Conservation (phyloP, 2,329 filamentous ascomycete species). For the Sporothrix brasiliensis region DNA sequence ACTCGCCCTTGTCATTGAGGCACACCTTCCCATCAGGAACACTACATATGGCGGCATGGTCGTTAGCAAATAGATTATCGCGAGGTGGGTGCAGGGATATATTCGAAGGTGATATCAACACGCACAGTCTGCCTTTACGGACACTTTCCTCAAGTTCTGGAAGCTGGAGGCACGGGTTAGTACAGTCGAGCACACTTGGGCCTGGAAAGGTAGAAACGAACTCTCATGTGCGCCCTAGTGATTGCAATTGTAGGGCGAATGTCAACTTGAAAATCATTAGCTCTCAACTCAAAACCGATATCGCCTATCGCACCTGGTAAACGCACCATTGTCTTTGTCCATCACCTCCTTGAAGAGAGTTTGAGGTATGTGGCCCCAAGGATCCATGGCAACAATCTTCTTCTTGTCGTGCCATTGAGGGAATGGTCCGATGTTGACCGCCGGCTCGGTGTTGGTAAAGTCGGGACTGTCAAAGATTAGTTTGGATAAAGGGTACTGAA, state of each 20-base stretch:
- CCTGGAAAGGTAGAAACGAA: slow-evolving; percentile 34
- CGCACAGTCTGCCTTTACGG: slow-evolving; percentile 69
- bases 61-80: neutral
- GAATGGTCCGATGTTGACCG: slow-evolving; percentile 85
- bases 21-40: slow-evolving; percentile 85
- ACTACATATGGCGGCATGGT: slow-evolving; percentile 41
- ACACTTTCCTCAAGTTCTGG: slow-evolving; percentile 92
- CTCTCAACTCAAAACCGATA: no score
- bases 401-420: slow-evolving; percentile 85
- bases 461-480: slow-evolving; percentile 51
- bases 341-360: slow-evolving; percentile 82
- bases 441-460: slow-evolving; percentile 80
- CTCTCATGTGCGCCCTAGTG: slow-evolving; percentile 90
- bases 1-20: slow-evolving; percentile 79
- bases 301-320: slow-evolving; percentile 11
- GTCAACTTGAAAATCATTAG: slow-evolving; percentile 58
- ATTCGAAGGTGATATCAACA: neutral
- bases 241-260: slow-evolving; percentile 89
- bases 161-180: slow-evolving; percentile 51
- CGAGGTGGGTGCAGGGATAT: neutral
- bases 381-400: slow-evolving; percentile 98
- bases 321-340: slow-evolving; percentile 67
- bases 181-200: neutral
- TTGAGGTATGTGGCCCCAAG: slow-evolving; percentile 82
- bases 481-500: neutral